phyloP scores from a whole-genome alignment of 2,329 filamentous ascomycete genomes.

The Paraphaeosphaeria sporulosa region DNA sequence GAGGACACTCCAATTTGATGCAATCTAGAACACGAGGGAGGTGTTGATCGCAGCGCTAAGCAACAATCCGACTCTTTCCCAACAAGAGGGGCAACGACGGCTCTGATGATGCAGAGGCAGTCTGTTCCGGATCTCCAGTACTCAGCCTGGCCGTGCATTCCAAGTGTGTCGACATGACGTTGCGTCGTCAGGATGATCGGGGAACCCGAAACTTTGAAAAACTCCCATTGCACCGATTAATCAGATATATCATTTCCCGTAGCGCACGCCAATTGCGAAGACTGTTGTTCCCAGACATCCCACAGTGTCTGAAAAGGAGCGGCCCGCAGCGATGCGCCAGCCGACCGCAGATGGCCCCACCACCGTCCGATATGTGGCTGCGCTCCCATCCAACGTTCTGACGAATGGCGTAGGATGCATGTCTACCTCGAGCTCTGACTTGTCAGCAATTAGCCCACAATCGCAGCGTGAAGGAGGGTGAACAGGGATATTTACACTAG shows the following conservation, averaged over 20 bases:
- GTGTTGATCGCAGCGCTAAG: not conserved
- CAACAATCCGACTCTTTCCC: not conserved
- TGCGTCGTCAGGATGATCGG: not conserved
- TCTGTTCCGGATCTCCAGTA: not conserved
- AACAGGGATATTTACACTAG: not conserved
- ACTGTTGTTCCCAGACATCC: not conserved
- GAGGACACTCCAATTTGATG: not conserved
- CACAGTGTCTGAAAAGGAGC: not conserved
- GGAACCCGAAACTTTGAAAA: not conserved
- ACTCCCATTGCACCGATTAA: not conserved
- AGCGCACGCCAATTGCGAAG: not conserved
- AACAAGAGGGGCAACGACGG: not conserved
- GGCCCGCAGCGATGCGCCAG: not conserved
- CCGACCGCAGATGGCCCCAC: not conserved
- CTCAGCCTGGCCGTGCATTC: not conserved
- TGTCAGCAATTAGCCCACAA: not conserved
- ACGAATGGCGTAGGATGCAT: not conserved
- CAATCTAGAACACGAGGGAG: constrained; percentile 3
- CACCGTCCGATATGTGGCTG: not conserved
- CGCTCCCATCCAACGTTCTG: not conserved
- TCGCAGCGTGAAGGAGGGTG: not conserved
- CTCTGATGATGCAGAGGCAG: not conserved
- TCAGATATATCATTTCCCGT: not conserved
- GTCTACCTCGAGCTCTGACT: not conserved
- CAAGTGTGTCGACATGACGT: not conserved